Evolutionary conservation across 768 basidiomycete species (phyloP).

Genomic region (Cytidiella melzeri): DNA sequence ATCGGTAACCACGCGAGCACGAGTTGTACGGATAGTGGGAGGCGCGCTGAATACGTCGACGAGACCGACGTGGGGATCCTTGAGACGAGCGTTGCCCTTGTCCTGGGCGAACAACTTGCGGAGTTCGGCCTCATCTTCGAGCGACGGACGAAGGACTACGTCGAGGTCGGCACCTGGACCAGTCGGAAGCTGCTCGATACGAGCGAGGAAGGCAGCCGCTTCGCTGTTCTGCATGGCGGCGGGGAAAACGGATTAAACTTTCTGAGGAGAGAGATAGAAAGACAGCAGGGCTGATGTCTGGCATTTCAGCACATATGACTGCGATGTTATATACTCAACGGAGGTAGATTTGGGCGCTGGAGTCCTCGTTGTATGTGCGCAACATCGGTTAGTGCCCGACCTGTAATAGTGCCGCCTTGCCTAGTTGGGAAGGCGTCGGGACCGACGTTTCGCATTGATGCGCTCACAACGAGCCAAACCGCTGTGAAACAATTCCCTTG

Average conservation of each 20-base stretch:
- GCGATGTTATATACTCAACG: not conserved
- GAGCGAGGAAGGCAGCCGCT: conserved; percentile 22
- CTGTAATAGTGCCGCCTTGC: not conserved
- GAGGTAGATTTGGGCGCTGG: not conserved
- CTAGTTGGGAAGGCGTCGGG: not conserved
- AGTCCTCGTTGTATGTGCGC: not conserved
- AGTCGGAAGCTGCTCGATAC: conserved; percentile 18
- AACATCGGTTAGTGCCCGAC: not conserved
- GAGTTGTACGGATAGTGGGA: conserved; percentile 39
- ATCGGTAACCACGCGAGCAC: conserved; percentile 41
- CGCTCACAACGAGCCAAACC: conserved; percentile 6
- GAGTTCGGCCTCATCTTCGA: conserved; percentile 51
- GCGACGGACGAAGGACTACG: conserved; percentile 46
- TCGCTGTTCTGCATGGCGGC: conserved; percentile 25
- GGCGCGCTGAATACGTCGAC: conserved; percentile 54
- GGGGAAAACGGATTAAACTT: not conserved
- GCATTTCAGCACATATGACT: not conserved
- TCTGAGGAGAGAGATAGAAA: not conserved
- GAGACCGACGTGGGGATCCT: conserved; percentile 48
- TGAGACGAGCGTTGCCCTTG: conserved; percentile 36
- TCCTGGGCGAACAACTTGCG: conserved; percentile 53
- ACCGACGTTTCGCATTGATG: conserved; percentile 2
- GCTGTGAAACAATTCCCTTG: no score
- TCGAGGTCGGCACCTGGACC: conserved; percentile 20
- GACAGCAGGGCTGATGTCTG: not conserved